Evolutionary conservation across 2,329 filamentous ascomycete species (phyloP).

Genomic region (Aureobasidium sp.): DNA sequence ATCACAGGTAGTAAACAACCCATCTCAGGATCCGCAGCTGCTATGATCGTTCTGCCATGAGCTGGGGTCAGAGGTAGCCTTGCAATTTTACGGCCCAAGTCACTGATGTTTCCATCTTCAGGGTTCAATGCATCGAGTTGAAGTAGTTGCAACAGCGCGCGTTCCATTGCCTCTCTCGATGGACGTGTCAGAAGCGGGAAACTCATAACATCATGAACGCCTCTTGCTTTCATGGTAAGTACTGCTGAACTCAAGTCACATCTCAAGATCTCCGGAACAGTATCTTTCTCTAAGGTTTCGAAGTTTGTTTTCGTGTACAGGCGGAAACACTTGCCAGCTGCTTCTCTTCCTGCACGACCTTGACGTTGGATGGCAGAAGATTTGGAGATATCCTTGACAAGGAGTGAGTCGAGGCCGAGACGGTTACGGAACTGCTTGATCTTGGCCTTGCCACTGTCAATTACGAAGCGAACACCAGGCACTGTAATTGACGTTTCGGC

Average conservation of each 20-base stretch:
- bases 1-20: slow-evolving; percentile 76
- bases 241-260: slow-evolving; percentile 82
- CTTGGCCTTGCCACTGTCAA: slow-evolving; percentile 91
- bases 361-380: slow-evolving; percentile 88
- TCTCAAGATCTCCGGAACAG: slow-evolving; percentile 80
- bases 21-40: slow-evolving; percentile 61
- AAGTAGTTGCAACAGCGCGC: slow-evolving; percentile 72
- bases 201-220: slow-evolving; percentile 68
- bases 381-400: slow-evolving; percentile 85
- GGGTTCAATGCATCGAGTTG: slow-evolving; percentile 65
- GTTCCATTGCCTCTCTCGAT: slow-evolving; percentile 67
- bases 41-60: slow-evolving; percentile 74
- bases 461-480: slow-evolving; percentile 80
- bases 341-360: slow-evolving; percentile 89
- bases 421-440: slow-evolving; percentile 82
- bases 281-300: slow-evolving; percentile 60
- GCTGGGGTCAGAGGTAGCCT: slow-evolving; percentile 75
- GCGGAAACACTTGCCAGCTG: slow-evolving; percentile 79
- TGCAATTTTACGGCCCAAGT: slow-evolving; percentile 68
- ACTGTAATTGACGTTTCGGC: slow-evolving; percentile 98
- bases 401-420: slow-evolving; percentile 80
- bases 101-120: slow-evolving; percentile 65
- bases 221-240: slow-evolving; percentile 87
- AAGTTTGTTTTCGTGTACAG: slow-evolving; percentile 80
- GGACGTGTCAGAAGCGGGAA: slow-evolving; percentile 86